Percentiles rank a stretch among this genome's conserved stretches.
phyloP scores from a whole-genome alignment of 129 eudicot species.

The Lonicera japonica region DNA sequence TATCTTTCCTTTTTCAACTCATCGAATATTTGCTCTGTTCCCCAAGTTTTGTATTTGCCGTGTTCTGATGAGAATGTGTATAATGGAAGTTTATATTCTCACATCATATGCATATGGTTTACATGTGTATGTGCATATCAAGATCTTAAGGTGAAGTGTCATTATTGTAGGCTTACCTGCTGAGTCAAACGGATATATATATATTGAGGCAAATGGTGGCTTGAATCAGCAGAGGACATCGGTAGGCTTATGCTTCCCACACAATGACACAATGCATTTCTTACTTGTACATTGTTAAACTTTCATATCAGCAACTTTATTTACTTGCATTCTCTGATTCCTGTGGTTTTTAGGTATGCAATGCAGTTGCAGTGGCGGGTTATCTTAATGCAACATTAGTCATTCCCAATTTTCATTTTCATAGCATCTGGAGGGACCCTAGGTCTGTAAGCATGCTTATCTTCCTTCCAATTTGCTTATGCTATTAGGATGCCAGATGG shows the following conservation, averaged over 20 bases:
- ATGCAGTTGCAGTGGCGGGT: conserved; percentile 99
- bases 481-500: not conserved
- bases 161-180: conserved; percentile 64
- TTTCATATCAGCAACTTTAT: conserved; percentile 3
- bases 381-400: conserved; percentile 96
- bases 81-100: no score
- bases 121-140: not conserved
- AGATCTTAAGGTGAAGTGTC: conserved; percentile 9
- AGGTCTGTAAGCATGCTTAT: conserved; percentile 44
- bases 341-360: conserved; percentile 58
- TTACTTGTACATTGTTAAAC: not conserved
- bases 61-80: no score
- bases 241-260: conserved; percentile 27
- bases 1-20: no score
- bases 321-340: conserved; percentile 7
- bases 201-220: conserved; percentile 96
- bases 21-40: no score
- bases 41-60: no score
- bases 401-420: conserved; percentile 91
- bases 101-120: no score
- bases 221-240: conserved; percentile 94
- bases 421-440: conserved; percentile 98
- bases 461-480: not conserved
- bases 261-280: not conserved
- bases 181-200: conserved; percentile 86